These are phyloP conservation scores for Carex arenaria DNA, from an alignment of 202 grass and related monocot genomes.

Conservation along the genomic window DNA sequence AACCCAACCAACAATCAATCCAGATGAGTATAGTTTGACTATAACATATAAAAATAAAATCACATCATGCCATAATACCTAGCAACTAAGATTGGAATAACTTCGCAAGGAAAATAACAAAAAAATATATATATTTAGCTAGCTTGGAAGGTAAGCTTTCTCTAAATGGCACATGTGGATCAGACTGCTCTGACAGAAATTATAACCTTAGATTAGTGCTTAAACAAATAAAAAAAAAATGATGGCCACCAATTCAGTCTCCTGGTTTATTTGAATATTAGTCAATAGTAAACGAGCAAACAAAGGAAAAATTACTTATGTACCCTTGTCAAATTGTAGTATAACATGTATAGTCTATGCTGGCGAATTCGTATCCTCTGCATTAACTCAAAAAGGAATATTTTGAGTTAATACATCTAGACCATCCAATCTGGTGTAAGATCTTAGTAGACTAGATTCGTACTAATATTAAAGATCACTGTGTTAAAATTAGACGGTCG, in stretches of 20 bases:
- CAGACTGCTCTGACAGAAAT: neutral
- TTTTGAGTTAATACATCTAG: too few relatives aligned
- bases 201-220: neutral
- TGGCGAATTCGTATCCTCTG: too few relatives aligned
- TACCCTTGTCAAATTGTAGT: neutral
- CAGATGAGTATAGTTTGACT: neutral
- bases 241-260: neutral
- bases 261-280: neutral
- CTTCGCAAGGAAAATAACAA: neutral
- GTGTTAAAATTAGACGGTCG: too few relatives aligned
- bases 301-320: neutral
- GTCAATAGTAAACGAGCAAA: neutral
- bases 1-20: neutral
- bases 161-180: neutral
- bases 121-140: neutral
- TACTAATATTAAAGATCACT: too few relatives aligned
- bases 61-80: neutral
- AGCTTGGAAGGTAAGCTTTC: constrained; percentile 3
- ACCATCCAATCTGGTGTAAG: too few relatives aligned
- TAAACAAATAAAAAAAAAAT: neutral
- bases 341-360: too few relatives aligned
- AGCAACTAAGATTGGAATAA: neutral
- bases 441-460: too few relatives aligned
- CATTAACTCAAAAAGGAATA: too few relatives aligned
- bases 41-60: neutral